Evolutionary conservation across 495 filamentous ascomycete genomes (phyloP).

Genomic region (Hypoxylon fuscum): DNA sequence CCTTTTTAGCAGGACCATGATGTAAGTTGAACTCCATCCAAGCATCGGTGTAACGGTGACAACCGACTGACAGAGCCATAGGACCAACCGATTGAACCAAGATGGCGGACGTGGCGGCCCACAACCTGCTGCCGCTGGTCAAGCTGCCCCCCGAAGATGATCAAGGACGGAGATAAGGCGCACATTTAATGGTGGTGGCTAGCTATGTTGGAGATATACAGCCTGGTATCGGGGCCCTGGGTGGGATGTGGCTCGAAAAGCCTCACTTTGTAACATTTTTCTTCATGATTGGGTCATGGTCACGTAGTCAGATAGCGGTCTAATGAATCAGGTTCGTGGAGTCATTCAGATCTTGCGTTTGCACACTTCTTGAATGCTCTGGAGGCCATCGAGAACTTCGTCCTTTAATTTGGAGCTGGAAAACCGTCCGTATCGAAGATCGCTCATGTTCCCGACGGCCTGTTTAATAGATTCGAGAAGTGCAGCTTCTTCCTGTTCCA

Average conservation of each 20-base stretch:
- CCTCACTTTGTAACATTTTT: slow-evolving; percentile 2
- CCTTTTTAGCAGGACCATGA: slow-evolving; percentile 81
- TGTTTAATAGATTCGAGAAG: slow-evolving; percentile 68
- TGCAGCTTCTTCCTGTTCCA: slow-evolving; percentile 70
- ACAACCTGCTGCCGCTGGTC: slow-evolving; percentile 39
- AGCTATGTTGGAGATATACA: neutral
- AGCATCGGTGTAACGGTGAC: neutral
- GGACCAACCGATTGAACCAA: slow-evolving; percentile 49
- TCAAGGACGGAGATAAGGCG: neutral
- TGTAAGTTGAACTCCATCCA: slow-evolving; percentile 69
- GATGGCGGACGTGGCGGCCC: slow-evolving; percentile 24
- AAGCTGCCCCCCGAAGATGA: slow-evolving; percentile 44
- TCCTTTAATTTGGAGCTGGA: slow-evolving; percentile 65
- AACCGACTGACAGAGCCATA: slow-evolving; percentile 12
- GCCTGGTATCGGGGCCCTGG: slow-evolving; percentile 2
- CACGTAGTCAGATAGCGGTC: slow-evolving; percentile 25
- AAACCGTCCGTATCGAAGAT: slow-evolving; percentile 82
- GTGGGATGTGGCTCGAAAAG: slow-evolving; percentile 4
- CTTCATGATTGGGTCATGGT: slow-evolving; percentile 18
- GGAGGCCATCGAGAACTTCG: slow-evolving; percentile 70
- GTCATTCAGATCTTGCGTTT: slow-evolving; percentile 52
- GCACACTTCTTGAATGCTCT: slow-evolving; percentile 70
- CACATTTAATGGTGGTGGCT: neutral
- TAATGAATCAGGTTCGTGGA: slow-evolving; percentile 26
- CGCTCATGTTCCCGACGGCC: slow-evolving; percentile 77